A percentile compares a stretch with the other conserved stretches of the same genome.
Evolutionary conservation across 2,329 filamentous ascomycete genomes (phyloP).

Genomic region (Coniella lustricola): DNA sequence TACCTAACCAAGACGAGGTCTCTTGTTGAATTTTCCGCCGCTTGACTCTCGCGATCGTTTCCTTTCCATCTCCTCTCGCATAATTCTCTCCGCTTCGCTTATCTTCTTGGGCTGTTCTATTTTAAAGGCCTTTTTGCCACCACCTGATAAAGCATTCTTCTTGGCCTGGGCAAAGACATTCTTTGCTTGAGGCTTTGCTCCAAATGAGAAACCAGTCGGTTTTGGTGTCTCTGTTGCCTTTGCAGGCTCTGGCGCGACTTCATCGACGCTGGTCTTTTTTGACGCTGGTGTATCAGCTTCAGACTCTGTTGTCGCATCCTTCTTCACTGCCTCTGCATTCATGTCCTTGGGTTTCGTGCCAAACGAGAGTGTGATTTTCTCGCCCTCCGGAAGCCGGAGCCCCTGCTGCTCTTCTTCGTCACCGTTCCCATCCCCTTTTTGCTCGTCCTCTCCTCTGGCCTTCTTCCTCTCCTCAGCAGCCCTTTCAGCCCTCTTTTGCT

Average conservation of each 20-base stretch:
- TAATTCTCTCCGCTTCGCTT: slow-evolving; percentile 81
- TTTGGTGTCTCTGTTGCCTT: slow-evolving; percentile 23
- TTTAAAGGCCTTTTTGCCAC: slow-evolving; percentile 53
- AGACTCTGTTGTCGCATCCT: slow-evolving; percentile 9
- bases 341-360: slow-evolving; percentile 34
- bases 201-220: slow-evolving; percentile 58
- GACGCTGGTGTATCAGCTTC: slow-evolving; percentile 9
- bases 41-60: slow-evolving; percentile 52
- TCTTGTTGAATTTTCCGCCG: slow-evolving; percentile 44
- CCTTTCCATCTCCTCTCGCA: slow-evolving; percentile 74
- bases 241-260: slow-evolving; percentile 15
- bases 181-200: slow-evolving; percentile 58
- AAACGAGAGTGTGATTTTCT: slow-evolving; percentile 68
- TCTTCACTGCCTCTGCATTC: slow-evolving; percentile 17
- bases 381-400: slow-evolving; percentile 59
- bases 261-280: slow-evolving; percentile 18
- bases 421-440: slow-evolving; percentile 34
- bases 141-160: slow-evolving; percentile 60
- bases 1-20: slow-evolving; percentile 25
- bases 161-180: slow-evolving; percentile 64
- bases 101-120: slow-evolving; percentile 69
- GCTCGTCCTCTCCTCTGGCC: slow-evolving; percentile 32
- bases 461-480: slow-evolving; percentile 42
- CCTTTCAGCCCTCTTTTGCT: slow-evolving; percentile 69
- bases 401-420: slow-evolving; percentile 36